Evolutionary conservation across 306 rosid genomes (phyloP), one percentile per base, ranked within the genome.

Genomic region (Trifolium subterraneum): DNA sequence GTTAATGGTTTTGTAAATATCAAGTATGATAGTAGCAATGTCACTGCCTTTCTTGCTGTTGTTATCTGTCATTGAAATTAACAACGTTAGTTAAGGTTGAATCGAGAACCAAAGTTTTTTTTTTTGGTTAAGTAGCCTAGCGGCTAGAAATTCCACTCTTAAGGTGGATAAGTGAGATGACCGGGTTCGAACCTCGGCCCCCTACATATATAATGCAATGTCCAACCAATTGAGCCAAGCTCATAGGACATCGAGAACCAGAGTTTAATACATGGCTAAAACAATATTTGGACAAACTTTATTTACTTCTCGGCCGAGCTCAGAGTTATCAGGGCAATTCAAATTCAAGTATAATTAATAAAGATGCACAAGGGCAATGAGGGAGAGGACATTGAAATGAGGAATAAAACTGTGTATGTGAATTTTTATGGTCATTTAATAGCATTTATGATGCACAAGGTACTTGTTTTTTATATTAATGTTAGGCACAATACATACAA

Each of bases 1-100:
- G 97, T 93, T 44, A 93, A 84, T 82, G 98, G 98, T 80, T 93
- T 90, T 85, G 98, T 93, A 70, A 93, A 93, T 84, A 93, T 86
- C 89, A 93, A 15, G 84, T 93, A 93, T 29, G 98, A 93, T 18
- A 93, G 71, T 60, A 93, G 71, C 82, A 93, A 84, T 66, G 97
- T 90, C 80, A 93, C 93, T 29, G 96, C 98, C 79, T 93, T 93
- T 65, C 98, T 93, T 45, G 98, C 98, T 8, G 98, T 93, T 81
- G 98, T 93, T 71, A 90, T 85, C 98, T 93, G 96, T 63, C 10
- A 71, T 10, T 22, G 25, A 2, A 22, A 22, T 22, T 22, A 22
- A 22, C 25, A 22, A 22, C 25, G 1, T 22, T 2, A 22, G 25
- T 22, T 22, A 22, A 1, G 25, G 2, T 22, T 22, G 25, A 22